phyloP scores from a whole-genome alignment of 768 basidiomycete species.

The Serendipita sp. region DNA sequence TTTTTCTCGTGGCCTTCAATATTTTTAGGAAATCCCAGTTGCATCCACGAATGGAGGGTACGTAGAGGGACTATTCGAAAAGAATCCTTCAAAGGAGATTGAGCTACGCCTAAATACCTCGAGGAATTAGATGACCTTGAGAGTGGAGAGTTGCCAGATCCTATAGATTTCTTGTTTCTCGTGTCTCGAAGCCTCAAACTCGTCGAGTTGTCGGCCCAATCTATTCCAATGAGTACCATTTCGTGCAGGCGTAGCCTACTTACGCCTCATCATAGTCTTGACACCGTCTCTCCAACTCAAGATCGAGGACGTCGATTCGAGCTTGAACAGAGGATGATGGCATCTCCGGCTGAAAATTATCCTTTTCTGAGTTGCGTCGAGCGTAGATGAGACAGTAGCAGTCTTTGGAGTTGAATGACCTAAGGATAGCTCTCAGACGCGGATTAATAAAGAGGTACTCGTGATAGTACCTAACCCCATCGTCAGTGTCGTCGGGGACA shows the following conservation, averaged over 20 bases:
- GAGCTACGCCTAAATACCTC: neutral
- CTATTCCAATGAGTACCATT: constrained; percentile 20
- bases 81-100: neutral
- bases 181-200: constrained; percentile 35
- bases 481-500: constrained; percentile 33
- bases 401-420: constrained; percentile 61
- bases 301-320: constrained; percentile 41
- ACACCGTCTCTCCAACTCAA: constrained; percentile 37
- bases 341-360: constrained; percentile 15
- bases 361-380: constrained; percentile 23
- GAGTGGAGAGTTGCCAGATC: constrained; percentile 39
- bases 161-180: constrained; percentile 46
- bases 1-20: neutral
- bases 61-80: neutral
- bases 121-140: too few species aligned
- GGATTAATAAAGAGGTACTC: neutral
- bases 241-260: constrained; percentile 17
- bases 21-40: neutral
- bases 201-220: constrained; percentile 25
- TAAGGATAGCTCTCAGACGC: constrained; percentile 11
- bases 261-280: constrained; percentile 33
- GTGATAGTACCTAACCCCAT: constrained; percentile 30
- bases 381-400: constrained; percentile 94
- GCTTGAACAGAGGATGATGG: constrained; percentile 43
- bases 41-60: neutral